Conservation (phyloP, 2,329 filamentous ascomycete genomes). For the Beauveria brongniartii region DNA sequence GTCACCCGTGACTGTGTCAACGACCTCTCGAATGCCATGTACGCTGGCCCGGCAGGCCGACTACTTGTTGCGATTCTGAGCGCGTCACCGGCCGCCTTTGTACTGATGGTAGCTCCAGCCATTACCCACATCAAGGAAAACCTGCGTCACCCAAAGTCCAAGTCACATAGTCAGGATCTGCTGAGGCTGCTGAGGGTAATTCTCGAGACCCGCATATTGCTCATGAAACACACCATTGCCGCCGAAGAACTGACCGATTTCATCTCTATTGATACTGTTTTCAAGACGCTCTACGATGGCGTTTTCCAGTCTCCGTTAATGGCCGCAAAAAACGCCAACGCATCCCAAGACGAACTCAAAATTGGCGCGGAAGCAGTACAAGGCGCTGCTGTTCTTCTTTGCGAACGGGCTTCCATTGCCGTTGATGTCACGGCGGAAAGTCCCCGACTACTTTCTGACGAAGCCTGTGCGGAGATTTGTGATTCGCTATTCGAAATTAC, state of each 20-base stretch:
- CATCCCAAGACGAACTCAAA: slow-evolving; percentile 30
- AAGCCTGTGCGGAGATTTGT: slow-evolving; percentile 31
- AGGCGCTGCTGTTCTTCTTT: slow-evolving; percentile 37
- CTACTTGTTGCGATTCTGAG: slow-evolving; percentile 44
- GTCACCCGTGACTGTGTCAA: slow-evolving; percentile 46
- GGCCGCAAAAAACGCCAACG: slow-evolving; percentile 19
- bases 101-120: slow-evolving; percentile 36
- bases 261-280: slow-evolving; percentile 26
- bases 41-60: slow-evolving; percentile 43
- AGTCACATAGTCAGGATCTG: slow-evolving; percentile 43
- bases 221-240: slow-evolving; percentile 26
- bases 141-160: slow-evolving; percentile 41
- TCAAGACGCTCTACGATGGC: slow-evolving; percentile 35
- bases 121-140: slow-evolving; percentile 43
- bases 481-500: slow-evolving; percentile 25
- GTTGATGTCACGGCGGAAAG: slow-evolving; percentile 9
- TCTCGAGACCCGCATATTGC: slow-evolving; percentile 36
- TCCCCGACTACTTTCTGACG: slow-evolving; percentile 26
- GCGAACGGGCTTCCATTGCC: slow-evolving; percentile 27
- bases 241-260: slow-evolving; percentile 31
- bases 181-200: slow-evolving; percentile 43
- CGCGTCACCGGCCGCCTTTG: slow-evolving; percentile 40
- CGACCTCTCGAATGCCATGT: slow-evolving; percentile 45
- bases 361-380: slow-evolving; percentile 36
- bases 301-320: slow-evolving; percentile 33